Percentiles rank a stretch among this genome's conserved stretches.
phyloP scores from a whole-genome alignment of 371 early-diverging fungal species.

The Lichtheimia ramosa region DNA sequence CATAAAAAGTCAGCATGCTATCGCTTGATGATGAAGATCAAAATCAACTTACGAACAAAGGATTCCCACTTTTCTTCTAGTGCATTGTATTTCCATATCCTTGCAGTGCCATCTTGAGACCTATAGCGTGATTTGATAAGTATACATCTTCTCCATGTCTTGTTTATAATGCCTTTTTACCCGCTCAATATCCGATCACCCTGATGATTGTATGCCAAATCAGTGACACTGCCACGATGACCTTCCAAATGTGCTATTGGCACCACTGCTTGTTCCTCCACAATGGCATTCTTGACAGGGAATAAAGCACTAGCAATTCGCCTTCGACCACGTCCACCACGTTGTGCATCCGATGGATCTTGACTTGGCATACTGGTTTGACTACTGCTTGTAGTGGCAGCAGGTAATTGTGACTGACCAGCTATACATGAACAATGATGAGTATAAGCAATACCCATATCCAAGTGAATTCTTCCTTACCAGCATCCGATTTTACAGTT shows the following conservation, averaged over 20 bases:
- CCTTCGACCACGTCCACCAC: slow-evolving; percentile 23
- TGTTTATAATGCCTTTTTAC: slow-evolving; percentile 24
- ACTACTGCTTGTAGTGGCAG: neutral
- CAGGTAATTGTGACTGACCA: neutral
- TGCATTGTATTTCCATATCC: slow-evolving; percentile 45
- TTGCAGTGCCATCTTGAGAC: slow-evolving; percentile 54
- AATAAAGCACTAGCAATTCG: slow-evolving; percentile 38
- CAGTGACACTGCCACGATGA: slow-evolving; percentile 74
- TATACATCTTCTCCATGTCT: neutral
- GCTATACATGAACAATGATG: too few relatives aligned
- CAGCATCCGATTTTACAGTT: slow-evolving; percentile 28
- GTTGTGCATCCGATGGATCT: slow-evolving; percentile 2
- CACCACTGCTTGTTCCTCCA: slow-evolving; percentile 54
- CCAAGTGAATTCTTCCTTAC: too few relatives aligned
- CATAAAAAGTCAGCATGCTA: neutral
- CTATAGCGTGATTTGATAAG: slow-evolving; percentile 7
- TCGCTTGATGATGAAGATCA: neutral
- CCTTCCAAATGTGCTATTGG: slow-evolving; percentile 72
- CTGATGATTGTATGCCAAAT: slow-evolving; percentile 72
- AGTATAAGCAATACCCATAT: too few relatives aligned
- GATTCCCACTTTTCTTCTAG: slow-evolving; percentile 35
- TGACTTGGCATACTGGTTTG: neutral
- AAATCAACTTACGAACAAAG: slow-evolving; percentile 24
- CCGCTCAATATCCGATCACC: slow-evolving; percentile 77
- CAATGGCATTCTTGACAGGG: slow-evolving; percentile 31